A percentile compares a stretch with the other conserved stretches of the same genome.
These are phyloP conservation scores for Hippophae tibetana DNA, from an alignment of 306 rosid genomes.

Conservation along the genomic window DNA sequence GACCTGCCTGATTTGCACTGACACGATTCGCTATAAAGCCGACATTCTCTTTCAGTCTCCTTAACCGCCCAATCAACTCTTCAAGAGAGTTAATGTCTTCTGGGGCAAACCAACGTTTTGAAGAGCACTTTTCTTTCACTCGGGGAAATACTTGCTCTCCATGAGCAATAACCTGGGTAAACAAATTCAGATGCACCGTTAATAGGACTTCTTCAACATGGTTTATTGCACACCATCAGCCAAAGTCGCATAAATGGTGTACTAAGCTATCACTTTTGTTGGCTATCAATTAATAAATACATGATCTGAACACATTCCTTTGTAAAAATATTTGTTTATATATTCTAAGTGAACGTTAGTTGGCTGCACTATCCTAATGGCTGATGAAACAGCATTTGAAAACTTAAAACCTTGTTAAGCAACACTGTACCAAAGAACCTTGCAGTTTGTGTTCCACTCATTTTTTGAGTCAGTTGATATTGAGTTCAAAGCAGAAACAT, in stretches of 20 bases:
- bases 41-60: slow-evolving; percentile 84
- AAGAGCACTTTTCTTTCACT: slow-evolving; percentile 79
- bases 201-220: slow-evolving; percentile 14
- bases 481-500: too few relatives aligned
- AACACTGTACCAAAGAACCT: too few relatives aligned
- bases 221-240: slow-evolving; percentile 9
- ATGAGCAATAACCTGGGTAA: slow-evolving; percentile 65
- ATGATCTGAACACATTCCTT: too few relatives aligned
- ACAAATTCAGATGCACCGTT: slow-evolving; percentile 14
- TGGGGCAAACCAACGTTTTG: slow-evolving; percentile 66
- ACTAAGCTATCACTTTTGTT: too few relatives aligned
- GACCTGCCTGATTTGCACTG: slow-evolving; percentile 82
- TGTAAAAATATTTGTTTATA: too few relatives aligned
- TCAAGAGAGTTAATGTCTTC: slow-evolving; percentile 70
- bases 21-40: slow-evolving; percentile 88
- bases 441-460: too few relatives aligned
- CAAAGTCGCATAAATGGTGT: background rate
- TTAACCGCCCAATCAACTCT: slow-evolving; percentile 73
- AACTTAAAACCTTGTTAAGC: too few relatives aligned
- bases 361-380: background rate
- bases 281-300: too few relatives aligned
- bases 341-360: too few relatives aligned
- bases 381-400: background rate
- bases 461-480: too few relatives aligned
- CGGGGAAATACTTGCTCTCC: slow-evolving; percentile 93